These are phyloP conservation scores for Rhodamnia argentea DNA, from an alignment of 345 rosid species.

Conservation along the genomic window DNA sequence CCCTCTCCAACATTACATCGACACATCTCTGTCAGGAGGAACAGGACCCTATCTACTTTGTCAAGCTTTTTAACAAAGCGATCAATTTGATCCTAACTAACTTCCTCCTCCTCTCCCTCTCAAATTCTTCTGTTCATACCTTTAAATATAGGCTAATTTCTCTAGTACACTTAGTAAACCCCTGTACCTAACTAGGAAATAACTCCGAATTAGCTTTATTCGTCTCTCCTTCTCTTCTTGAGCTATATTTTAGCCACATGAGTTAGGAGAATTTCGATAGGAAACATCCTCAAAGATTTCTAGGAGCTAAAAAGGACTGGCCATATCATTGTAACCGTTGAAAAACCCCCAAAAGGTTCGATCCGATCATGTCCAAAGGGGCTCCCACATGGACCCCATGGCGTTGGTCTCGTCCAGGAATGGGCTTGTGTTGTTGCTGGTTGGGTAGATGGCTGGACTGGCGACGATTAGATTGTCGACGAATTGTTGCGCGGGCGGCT, in stretches of 20 bases:
- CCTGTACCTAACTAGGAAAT: background rate
- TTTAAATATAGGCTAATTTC: background rate
- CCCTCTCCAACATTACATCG: background rate
- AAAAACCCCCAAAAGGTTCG: background rate
- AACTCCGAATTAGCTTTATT: background rate
- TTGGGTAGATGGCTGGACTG: background rate
- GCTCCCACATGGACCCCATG: background rate
- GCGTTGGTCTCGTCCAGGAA: background rate
- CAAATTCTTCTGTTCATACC: background rate
- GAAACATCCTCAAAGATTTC: background rate
- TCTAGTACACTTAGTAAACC: background rate
- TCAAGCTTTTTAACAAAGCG: background rate
- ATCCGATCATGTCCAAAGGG: background rate
- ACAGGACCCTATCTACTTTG: background rate
- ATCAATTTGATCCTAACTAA: background rate
- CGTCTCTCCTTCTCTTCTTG: background rate
- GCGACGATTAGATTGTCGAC: background rate
- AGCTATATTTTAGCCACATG: background rate
- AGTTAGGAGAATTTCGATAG: background rate
- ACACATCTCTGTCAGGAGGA: background rate
- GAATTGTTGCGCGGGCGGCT: background rate
- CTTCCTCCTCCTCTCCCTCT: background rate
- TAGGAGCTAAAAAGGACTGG: background rate
- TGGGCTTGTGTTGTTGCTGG: background rate
- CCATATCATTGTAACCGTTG: background rate